Conservation (phyloP, 2,329 filamentous ascomycete genomes). For the Fusarium mangiferae region DNA sequence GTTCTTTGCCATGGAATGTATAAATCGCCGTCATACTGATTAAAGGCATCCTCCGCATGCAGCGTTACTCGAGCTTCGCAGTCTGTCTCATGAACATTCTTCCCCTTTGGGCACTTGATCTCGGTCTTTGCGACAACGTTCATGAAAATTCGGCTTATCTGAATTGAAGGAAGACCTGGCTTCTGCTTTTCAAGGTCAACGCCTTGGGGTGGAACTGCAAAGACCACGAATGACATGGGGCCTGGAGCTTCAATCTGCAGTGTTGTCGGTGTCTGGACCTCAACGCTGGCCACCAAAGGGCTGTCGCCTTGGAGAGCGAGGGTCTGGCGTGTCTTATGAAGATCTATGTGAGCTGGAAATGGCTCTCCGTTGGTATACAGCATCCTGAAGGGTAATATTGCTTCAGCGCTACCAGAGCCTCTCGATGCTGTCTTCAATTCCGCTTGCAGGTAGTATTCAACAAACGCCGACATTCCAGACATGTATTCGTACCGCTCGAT, state of each 20-base stretch:
- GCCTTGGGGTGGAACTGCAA: not conserved
- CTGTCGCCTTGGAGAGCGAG: accelerated
- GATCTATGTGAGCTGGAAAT: not conserved
- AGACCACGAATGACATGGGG: not conserved
- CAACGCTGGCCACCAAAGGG: not conserved
- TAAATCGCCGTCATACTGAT: not conserved
- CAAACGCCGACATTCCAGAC: not conserved
- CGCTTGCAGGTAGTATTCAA: not conserved
- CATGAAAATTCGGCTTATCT: not conserved
- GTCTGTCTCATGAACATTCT: not conserved
- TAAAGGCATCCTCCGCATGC: not conserved
- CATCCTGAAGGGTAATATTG: not conserved
- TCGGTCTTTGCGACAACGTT: not conserved
- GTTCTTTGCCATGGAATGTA: not conserved
- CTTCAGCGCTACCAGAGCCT: not conserved
- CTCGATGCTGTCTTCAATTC: not conserved
- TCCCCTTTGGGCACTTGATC: not conserved
- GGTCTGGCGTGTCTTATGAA: not conserved
- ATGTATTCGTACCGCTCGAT: not conserved
- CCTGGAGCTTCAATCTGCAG: not conserved
- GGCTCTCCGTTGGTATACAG: not conserved
- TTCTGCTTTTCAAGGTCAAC: not conserved
- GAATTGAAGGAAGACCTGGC: not conserved
- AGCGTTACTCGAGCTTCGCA: not conserved
- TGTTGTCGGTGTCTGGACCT: not conserved